Evolutionary conservation across 257 asterid genomes (phyloP), one percentile per base, ranked within the genome.

Genomic region (Capsicum baccatum): DNA sequence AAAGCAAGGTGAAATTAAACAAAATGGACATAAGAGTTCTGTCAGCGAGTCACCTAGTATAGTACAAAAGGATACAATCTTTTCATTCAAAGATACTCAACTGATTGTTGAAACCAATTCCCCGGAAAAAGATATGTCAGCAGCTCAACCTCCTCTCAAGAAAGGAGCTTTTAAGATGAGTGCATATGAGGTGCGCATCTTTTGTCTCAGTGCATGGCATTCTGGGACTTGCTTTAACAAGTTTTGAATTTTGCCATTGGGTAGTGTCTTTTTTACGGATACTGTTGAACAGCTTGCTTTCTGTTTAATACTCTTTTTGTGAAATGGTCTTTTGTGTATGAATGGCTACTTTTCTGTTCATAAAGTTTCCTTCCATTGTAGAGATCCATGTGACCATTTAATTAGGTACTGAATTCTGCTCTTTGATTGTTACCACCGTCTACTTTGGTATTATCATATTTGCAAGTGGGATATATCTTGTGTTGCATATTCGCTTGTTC

Each of bases 141-240:
- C 85, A 63, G 71, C 88, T 83, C 91, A 91, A 85, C 90, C 89
- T 64, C 89, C 95, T 80, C 92, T 85, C 69, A 90, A 89, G 92
- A 94, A 86, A 87, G 91, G 87, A 62, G 92, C 92, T 82, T 92
- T 94, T 87, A 89, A 89, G 91, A 94, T 93, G 93, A 92, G 90
- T 82, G 94, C 93, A 8, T 90, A 86, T 83, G 99, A 95, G 98
- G 99, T 94, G 85, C 8, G 84, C 70, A 84, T 63, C 76, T 55
- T 47, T 62, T 83, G 55, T 84, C 81, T 84, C 83, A 73, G n/a
- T 12, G 42, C 81, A 8, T 54, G 16, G 6, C 0, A 60, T 16
- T 70, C 64, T 76, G 52, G 4, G 58, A 35, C 70, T 66, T 11
- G 79, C 37, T 39, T 70, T 69, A 33, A 17, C 48, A 55, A 16